These are phyloP conservation scores for Colletotrichum eleusines DNA, from an alignment of 2,329 filamentous ascomycete species.

Conservation along the genomic window DNA sequence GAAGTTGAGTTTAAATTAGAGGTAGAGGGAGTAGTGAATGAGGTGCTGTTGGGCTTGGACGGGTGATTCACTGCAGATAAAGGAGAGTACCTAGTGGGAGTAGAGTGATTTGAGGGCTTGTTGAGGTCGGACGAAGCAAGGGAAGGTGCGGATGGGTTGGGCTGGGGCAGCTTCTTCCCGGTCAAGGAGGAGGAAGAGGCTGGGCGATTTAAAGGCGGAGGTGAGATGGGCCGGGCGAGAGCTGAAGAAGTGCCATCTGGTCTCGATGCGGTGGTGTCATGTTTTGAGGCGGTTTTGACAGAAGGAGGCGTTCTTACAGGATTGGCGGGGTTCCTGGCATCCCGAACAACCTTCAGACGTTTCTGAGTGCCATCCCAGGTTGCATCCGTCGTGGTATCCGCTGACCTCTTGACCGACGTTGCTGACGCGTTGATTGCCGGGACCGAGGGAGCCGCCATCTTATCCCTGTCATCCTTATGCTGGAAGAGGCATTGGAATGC, in stretches of 20 bases:
- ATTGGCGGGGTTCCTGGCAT: conserved; percentile 35
- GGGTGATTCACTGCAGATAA: conserved; percentile 27
- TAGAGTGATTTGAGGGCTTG: conserved; percentile 30
- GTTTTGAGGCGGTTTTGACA: conserved; percentile 42
- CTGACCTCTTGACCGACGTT: conserved; percentile 34
- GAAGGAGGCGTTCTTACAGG: conserved; percentile 31
- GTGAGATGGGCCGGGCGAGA: conserved; percentile 50
- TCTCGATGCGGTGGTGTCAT: conserved; percentile 33
- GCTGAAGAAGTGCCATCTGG: conserved; percentile 44
- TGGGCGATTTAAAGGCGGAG: conserved; percentile 48
- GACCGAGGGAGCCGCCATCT: conserved; percentile 35
- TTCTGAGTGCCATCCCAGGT: conserved; percentile 51
- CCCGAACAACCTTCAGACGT: conserved; percentile 46
- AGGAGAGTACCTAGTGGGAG: conserved; percentile 28
- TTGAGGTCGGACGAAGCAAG: conserved; percentile 33
- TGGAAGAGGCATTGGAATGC: conserved; percentile 65
- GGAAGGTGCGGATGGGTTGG: conserved; percentile 21
- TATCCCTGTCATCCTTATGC: conserved; percentile 53
- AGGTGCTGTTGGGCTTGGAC: conserved; percentile 24
- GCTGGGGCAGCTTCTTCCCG: conserved; percentile 21
- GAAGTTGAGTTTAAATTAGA: conserved; percentile 15
- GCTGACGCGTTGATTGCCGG: conserved; percentile 28
- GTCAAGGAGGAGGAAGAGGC: conserved; percentile 1
- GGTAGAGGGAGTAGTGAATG: conserved; percentile 28
- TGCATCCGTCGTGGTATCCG: conserved; percentile 37